Evolutionary conservation across 805 yeast species (phyloP).

Genomic region (Nakazawaea siamensis): DNA sequence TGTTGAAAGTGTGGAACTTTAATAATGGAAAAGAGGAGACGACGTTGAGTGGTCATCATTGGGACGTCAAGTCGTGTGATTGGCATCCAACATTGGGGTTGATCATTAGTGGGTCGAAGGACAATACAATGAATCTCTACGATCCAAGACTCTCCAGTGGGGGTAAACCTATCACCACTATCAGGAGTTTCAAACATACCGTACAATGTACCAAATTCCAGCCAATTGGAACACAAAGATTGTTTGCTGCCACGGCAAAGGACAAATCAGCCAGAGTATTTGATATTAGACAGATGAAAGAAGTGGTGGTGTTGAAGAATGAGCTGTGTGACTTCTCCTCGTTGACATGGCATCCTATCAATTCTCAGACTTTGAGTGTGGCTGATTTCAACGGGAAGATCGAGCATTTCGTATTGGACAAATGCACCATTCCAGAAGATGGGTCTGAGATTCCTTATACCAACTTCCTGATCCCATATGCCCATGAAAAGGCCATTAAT

Average conservation of each 20-base stretch:
- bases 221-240: conserved; percentile 62
- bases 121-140: conserved; percentile 89
- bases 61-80: conserved; percentile 97
- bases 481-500: conserved; percentile 91
- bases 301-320: conserved; percentile 63
- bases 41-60: conserved; percentile 82
- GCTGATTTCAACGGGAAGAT: conserved; percentile 90
- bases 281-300: conserved; percentile 81
- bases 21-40: conserved; percentile 80
- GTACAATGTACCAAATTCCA: conserved; percentile 83
- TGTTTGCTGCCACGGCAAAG: conserved; percentile 80
- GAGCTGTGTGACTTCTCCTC: conserved; percentile 80
- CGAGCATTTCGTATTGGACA: conserved; percentile 63
- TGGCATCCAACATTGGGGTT: conserved; percentile 92
- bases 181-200: conserved; percentile 91
- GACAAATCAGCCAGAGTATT: conserved; percentile 85
- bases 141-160: conserved; percentile 63
- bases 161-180: conserved; percentile 63
- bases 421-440: conserved; percentile 28
- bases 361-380: conserved; percentile 67
- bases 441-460: conserved; percentile 2
- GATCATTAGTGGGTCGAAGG: conserved; percentile 90
- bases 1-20: conserved; percentile 90
- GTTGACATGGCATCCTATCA: conserved; percentile 89
- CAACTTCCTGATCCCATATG: conserved; percentile 58